Evolutionary conservation across 2,329 filamentous ascomycete genomes (phyloP).

Genomic region (Sordariomycetes sp.): DNA sequence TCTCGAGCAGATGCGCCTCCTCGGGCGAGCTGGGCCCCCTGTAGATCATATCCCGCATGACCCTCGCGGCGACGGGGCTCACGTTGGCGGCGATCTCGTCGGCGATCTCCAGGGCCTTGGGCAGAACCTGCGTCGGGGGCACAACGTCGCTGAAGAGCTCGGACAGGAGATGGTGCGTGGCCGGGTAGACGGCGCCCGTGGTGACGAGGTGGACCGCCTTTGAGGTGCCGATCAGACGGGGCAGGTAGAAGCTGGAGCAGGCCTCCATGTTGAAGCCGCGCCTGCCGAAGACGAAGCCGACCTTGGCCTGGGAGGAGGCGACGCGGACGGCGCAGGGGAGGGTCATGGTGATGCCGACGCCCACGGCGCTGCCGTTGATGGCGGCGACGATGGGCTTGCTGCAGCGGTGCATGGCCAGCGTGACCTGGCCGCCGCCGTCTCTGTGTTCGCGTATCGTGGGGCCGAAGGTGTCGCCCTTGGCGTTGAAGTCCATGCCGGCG

Average conservation of each 20-base stretch:
- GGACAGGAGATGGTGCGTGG: constrained; percentile 39
- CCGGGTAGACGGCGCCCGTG: constrained; percentile 53
- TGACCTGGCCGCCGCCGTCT: constrained; percentile 42
- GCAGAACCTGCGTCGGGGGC: constrained; percentile 50
- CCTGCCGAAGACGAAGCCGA: constrained; percentile 66
- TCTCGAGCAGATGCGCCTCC: constrained; percentile 62
- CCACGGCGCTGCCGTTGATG: constrained; percentile 50
- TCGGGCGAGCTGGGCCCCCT: constrained; percentile 50
- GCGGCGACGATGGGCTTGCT: constrained; percentile 50
- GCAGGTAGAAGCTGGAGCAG: constrained; percentile 62
- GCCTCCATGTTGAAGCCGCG: constrained; percentile 66
- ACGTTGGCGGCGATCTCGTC: constrained; percentile 58
- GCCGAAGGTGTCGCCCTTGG: constrained; percentile 12
- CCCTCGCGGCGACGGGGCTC: constrained; percentile 50
- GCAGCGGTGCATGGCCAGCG: constrained; percentile 47
- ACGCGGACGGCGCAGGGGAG: constrained; percentile 44
- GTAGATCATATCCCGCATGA: constrained; percentile 68
- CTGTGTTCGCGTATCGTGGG: constrained; percentile 24
- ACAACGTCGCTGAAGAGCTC: constrained; percentile 60
- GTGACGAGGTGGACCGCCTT: constrained; percentile 57
- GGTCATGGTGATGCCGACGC: constrained; percentile 54
- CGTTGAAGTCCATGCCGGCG: constrained; percentile 46
- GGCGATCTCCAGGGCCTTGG: constrained; percentile 56
- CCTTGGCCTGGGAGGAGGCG: constrained; percentile 48
- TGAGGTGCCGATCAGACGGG: constrained; percentile 56